These are phyloP conservation scores for Macrophomina tecta DNA, from an alignment of 2,329 filamentous ascomycete species.

Conservation along the genomic window DNA sequence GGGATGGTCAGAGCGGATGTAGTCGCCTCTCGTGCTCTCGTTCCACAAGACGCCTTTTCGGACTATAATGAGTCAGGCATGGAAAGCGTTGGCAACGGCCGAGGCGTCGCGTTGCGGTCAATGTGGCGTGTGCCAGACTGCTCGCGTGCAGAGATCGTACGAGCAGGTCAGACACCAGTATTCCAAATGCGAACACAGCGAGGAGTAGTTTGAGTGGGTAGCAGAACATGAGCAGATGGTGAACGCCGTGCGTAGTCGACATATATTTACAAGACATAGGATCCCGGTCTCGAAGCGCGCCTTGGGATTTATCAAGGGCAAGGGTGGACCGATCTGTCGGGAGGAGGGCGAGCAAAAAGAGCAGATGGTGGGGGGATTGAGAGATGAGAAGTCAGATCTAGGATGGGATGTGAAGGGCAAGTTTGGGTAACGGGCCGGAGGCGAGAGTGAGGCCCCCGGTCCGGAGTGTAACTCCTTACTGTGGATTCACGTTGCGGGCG, in stretches of 20 bases:
- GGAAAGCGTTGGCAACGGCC: not conserved
- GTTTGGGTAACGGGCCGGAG: not conserved
- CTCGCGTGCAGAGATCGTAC: not conserved
- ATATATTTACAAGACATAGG: slow-evolving; percentile 8
- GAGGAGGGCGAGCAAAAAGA: not conserved
- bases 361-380: not conserved
- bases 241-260: not conserved
- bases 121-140: not conserved
- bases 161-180: not conserved
- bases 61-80: not conserved
- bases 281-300: not conserved
- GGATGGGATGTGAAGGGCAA: not conserved
- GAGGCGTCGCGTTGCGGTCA: not conserved
- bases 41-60: not conserved
- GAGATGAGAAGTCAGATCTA: slow-evolving; percentile 2
- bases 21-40: not conserved
- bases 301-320: not conserved
- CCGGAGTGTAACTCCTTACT: slow-evolving; percentile 15
- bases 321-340: not conserved
- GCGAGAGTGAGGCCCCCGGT: slow-evolving; percentile 3
- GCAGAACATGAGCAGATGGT: not conserved
- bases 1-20: not conserved
- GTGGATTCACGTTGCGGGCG: slow-evolving; percentile 15
- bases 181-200: not conserved
- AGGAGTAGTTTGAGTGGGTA: not conserved